phyloP scores from a whole-genome alignment of 345 rosid species.

The Pugionium dolabratum region DNA sequence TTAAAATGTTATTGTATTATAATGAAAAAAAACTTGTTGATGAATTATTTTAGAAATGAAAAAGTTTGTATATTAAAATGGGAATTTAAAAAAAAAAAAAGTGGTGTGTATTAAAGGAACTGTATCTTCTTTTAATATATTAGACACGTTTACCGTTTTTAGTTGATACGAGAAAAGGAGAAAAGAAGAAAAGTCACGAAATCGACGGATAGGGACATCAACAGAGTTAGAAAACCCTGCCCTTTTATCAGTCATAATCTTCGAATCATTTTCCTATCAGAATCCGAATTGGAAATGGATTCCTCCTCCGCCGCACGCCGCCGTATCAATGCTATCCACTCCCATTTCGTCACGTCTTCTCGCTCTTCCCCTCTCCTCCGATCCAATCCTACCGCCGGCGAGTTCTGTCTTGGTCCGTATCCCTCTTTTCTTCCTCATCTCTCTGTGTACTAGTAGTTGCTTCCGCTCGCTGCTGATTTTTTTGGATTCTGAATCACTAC shows the following conservation, averaged over 20 bases:
- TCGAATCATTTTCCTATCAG: conserved; percentile 28
- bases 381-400: conserved; percentile 64
- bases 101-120: too few relatives aligned
- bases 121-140: too few relatives aligned
- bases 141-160: too few relatives aligned
- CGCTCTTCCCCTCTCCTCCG: conserved; percentile 50
- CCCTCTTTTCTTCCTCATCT: not conserved
- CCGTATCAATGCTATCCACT: conserved; percentile 65
- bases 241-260: conserved; percentile 5
- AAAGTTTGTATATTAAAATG: too few relatives aligned
- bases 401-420: conserved; percentile 68
- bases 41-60: too few relatives aligned
- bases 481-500: conserved; percentile 14
- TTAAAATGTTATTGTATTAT: too few relatives aligned
- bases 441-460: not conserved
- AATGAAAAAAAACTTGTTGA: too few relatives aligned
- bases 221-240: conserved; percentile 26
- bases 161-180: too few relatives aligned
- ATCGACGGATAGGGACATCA: conserved; percentile 20
- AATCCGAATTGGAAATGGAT: conserved; percentile 48
- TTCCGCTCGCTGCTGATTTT: conserved; percentile 11
- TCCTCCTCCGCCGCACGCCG: conserved; percentile 61
- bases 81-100: too few relatives aligned
- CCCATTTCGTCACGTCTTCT: conserved; percentile 53
- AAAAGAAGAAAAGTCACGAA: too few relatives aligned